Evolutionary conservation across 2,329 filamentous ascomycete species (phyloP), one percentile per base, ranked within the genome.

Genomic region (Parasarocladium wereldwijsianum): DNA sequence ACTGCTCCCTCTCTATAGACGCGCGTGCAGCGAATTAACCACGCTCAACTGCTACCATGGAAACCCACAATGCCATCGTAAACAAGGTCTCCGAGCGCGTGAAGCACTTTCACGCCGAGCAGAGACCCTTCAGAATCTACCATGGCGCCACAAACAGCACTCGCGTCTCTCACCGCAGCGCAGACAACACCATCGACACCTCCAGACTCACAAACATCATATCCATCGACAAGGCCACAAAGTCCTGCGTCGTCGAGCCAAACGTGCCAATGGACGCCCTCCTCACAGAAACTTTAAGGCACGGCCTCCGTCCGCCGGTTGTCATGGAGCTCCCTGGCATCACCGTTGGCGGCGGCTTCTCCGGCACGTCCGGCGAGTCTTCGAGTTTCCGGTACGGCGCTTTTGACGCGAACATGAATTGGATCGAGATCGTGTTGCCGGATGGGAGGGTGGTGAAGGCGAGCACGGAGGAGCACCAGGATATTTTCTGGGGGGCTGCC

Each of bases 141-240:
- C 79, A 85, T 52, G 80, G 80, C 36, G 73, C 76, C 0, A 84
- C 79, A 16, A 84, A 82, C 54, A 81, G 72, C 50, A 85, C 80
- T 21, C 72, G 80, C 6, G 63, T 64, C 16, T 61, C 62, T 6
- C 52, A 57, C 13, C 60, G 60, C 17, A 51, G 50, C 26, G 45
- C 50, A 9, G 60, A 62, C 45, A 68, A 67, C 41, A 66, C 71
- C 8, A 60, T 86, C 32, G 76, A 83, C 47, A 83, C 76, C 21
- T 76, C 72, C 49, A 44, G 47, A 4, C 63, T 86, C 8, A 63
- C 59, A 38, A 62, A 68, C 47, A 66, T 86, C 11, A 55, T 86
- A 8, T 51, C 58, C 7, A 55, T 86, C 26, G 65, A 83, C 43
- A 47, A 41, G 0, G 41, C 51, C 2, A 47, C 46, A 5, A 63